Base-by-base conservation (phyloP, 1,139 yeast species). In the Diutina sp. region DNA sequence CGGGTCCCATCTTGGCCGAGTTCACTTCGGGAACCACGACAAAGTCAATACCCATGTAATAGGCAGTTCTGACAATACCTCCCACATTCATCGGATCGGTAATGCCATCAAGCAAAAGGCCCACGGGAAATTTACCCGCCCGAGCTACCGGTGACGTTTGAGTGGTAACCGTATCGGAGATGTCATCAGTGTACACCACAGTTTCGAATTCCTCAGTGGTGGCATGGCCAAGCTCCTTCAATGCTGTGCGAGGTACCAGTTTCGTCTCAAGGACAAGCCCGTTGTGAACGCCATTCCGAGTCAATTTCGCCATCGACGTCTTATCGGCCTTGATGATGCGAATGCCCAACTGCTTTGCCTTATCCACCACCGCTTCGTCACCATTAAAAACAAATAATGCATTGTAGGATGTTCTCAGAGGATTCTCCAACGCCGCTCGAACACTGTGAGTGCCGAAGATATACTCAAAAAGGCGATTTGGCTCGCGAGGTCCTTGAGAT, bases 61-160 rank as follows among this genome's bases (percentile, higher is more conserved):
- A 87, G 0, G 96, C 95, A 1, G 91, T 80, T 65, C 98, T 74
- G 41, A 90, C 70, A 55, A 91, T 83, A 44, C 95, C 95, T 1
- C 98, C 98, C 63, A 89, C 75, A 66, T 91, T 91, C 66, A 89
- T 96, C 0, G 97, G 95, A 66, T 91, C 97, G 5, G 90, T 84
- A 56, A 91, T 78, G 59, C 88, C 91, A 68, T 90, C 97, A 51
- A 90, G 69, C 63, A 80, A 89, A 4, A 90, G 63, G 0, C 93
- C 97, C 18, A 90, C 65, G 0, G 97, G 96, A 74, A 46, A 68
- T 16, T 11, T n/a, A 9, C 30, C 30, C 9, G 21, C 50, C 3
- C 51, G 35, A 9, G 41, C n/a, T 69, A 53, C 69, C 62, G 4
- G 65, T 61, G 50, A 63, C 53, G 54, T 2, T 57, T 4, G 9